These are phyloP conservation scores for Corymbia maculata DNA, from an alignment of 345 rosid genomes.

Conservation along the genomic window DNA sequence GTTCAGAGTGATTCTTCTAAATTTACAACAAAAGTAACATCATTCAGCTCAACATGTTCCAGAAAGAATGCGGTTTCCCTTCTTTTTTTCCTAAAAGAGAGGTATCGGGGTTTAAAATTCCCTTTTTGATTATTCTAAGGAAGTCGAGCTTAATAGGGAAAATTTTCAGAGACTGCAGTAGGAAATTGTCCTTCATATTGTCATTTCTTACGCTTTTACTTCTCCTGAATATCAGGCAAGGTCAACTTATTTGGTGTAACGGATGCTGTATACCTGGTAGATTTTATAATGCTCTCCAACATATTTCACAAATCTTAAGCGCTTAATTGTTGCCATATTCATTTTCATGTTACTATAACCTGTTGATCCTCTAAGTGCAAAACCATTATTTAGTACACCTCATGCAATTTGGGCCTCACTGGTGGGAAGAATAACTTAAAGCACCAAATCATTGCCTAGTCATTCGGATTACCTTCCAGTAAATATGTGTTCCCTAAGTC, in stretches of 20 bases:
- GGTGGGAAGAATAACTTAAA: background rate
- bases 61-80: background rate
- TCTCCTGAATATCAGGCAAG: background rate
- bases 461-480: constrained; percentile 63
- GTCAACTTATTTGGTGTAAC: background rate
- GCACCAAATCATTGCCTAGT: background rate
- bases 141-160: background rate
- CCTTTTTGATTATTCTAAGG: background rate
- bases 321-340: background rate
- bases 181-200: background rate
- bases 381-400: background rate
- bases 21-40: background rate
- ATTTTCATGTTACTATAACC: background rate
- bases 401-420: background rate
- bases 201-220: background rate
- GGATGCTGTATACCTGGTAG: background rate
- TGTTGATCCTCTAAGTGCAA: background rate
- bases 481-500: constrained; percentile 89
- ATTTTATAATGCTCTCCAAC: background rate
- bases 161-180: background rate
- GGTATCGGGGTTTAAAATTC: background rate
- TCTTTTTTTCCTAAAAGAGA: background rate
- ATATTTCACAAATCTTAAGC: background rate
- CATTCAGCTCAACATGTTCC: background rate
- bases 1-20: background rate